phyloP scores from a whole-genome alignment of 192 early-diverging fungal species.

The Coemansia sp. region DNA sequence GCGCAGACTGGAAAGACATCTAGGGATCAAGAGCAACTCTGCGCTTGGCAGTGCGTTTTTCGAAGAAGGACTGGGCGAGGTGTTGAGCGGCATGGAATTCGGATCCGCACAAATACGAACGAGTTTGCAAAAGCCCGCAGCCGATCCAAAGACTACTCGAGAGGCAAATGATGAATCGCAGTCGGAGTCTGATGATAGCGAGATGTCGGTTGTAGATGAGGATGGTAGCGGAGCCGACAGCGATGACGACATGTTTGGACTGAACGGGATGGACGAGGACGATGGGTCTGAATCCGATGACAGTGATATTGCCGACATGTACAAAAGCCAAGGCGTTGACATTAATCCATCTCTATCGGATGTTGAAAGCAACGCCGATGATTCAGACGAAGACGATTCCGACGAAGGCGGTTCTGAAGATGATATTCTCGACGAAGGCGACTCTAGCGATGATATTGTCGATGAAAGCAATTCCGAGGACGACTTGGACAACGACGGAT shows the following conservation, averaged over 20 bases:
- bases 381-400: not conserved
- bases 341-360: conserved; percentile 19
- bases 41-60: conserved; percentile 44
- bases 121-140: not conserved
- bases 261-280: conserved; percentile 29
- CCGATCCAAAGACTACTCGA: not conserved
- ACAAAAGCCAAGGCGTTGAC: conserved; percentile 30
- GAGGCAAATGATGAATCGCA: conserved; percentile 7
- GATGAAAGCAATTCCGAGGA: not conserved
- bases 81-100: conserved; percentile 33
- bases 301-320: conserved; percentile 52
- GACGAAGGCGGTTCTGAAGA: not conserved
- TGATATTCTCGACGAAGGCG: not conserved
- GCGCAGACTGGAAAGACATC: conserved; percentile 50
- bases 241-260: conserved; percentile 38
- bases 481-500: not conserved
- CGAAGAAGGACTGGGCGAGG: conserved; percentile 51
- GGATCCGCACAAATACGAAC: conserved; percentile 38
- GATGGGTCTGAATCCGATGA: conserved; percentile 36
- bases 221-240: conserved; percentile 6
- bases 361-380: conserved; percentile 13
- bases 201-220: conserved; percentile 2
- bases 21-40: conserved; percentile 52
- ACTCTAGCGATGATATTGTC: not conserved
- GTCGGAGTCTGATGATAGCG: not conserved